Evolutionary conservation across 2,329 filamentous ascomycete species (phyloP).

Genomic region (Arthroderma sp.): DNA sequence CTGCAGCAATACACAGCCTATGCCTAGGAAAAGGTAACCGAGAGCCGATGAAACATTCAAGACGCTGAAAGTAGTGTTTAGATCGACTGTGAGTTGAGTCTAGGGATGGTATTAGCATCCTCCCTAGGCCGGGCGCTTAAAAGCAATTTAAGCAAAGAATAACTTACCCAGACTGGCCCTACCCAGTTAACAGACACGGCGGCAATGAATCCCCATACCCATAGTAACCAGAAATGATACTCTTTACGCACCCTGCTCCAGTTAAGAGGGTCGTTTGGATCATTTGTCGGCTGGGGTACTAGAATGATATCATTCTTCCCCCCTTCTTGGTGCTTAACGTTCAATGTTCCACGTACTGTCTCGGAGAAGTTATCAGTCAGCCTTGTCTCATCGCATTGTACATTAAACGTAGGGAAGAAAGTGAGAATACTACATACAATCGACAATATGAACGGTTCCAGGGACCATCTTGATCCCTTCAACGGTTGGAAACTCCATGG

Average conservation of each 20-base stretch:
- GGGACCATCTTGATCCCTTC: constrained; percentile 15
- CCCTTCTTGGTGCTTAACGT: constrained; percentile 13
- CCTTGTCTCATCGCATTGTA: no score
- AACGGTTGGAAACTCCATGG: constrained; percentile 11
- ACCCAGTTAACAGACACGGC: constrained; percentile 13
- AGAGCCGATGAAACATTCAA: constrained; percentile 10
- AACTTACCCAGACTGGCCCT: constrained; percentile 13
- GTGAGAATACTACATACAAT: constrained; percentile 7
- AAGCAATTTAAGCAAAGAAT: background rate
- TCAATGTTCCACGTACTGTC: constrained; percentile 13
- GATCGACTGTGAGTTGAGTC: constrained; percentile 12
- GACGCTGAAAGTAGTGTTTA: constrained; percentile 9
- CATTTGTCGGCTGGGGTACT: constrained; percentile 29
- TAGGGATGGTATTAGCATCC: background rate
- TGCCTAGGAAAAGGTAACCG: constrained; percentile 8
- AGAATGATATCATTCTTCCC: constrained; percentile 20
- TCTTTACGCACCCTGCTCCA: constrained; percentile 20
- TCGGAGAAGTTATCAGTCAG: background rate
- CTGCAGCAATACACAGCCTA: constrained; percentile 11
- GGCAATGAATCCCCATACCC: constrained; percentile 15
- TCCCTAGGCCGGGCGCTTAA: no score
- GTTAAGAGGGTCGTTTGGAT: constrained; percentile 31
- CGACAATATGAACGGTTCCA: constrained; percentile 14
- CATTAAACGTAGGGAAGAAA: no score
- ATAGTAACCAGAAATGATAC: constrained; percentile 15